Percentiles rank a stretch among this genome's conserved stretches.
Conservation (phyloP, 2,329 filamentous ascomycete genomes). For the Rhynchosporium secalis region DNA sequence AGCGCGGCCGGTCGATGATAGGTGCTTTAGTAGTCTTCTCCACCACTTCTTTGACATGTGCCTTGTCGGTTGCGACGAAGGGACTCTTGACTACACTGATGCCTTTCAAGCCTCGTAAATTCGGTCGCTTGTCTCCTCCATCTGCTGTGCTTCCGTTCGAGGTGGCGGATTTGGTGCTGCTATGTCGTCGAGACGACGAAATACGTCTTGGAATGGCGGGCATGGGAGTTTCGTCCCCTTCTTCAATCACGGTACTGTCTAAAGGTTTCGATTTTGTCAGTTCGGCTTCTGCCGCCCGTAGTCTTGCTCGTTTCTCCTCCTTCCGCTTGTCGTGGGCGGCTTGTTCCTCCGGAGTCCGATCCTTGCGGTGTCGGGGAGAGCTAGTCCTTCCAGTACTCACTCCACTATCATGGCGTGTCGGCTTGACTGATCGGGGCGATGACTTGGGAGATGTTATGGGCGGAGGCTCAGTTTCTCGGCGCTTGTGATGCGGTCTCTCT, state of each 20-base stretch:
- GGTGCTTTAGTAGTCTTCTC: conserved; percentile 21
- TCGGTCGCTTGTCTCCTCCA: conserved; percentile 23
- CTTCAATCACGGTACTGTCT: conserved; percentile 26
- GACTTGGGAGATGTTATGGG: conserved; percentile 20
- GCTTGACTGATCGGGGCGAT: conserved; percentile 25
- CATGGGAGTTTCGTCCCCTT: conserved; percentile 17
- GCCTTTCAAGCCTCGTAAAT: conserved; percentile 30
- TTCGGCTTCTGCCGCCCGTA: conserved; percentile 22
- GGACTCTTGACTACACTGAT: conserved; percentile 34
- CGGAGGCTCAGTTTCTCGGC: conserved; percentile 32
- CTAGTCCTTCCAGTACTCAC: conserved; percentile 32
- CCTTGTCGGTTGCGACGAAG: conserved; percentile 30
- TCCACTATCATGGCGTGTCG: conserved; percentile 36
- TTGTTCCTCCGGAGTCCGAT: conserved; percentile 37
- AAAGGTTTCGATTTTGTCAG: conserved; percentile 2
- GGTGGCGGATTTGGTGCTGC: conserved; percentile 18
- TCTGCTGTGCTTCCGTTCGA: conserved; percentile 22
- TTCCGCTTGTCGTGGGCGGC: conserved; percentile 37
- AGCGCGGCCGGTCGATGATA: conserved; percentile 29
- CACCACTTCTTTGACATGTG: conserved; percentile 28
- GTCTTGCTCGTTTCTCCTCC: conserved; percentile 31
- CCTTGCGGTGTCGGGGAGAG: conserved; percentile 30
- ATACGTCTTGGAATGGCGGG: conserved; percentile 25
- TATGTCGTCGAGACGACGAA: conserved; percentile 25
- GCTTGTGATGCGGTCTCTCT: conserved; percentile 23